A percentile compares a stretch with the other conserved stretches of the same genome.
These are phyloP conservation scores for Botryosphaeria dothidea DNA, from an alignment of 2,329 filamentous ascomycete species.

Conservation along the genomic window DNA sequence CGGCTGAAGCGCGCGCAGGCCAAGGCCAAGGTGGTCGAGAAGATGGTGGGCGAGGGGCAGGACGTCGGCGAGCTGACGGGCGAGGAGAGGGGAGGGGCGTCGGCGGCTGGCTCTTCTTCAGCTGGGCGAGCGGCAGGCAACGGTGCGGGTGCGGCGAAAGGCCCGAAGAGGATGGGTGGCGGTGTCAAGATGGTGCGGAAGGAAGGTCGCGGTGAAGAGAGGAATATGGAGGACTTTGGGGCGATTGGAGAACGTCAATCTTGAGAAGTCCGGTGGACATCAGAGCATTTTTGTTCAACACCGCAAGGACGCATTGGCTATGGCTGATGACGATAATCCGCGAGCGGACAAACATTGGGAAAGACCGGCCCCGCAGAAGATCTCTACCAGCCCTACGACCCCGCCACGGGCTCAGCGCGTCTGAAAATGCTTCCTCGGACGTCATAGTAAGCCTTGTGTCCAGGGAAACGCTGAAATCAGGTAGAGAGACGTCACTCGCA, in stretches of 20 bases:
- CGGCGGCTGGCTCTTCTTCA: background rate
- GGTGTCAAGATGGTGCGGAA: slow-evolving; percentile 22
- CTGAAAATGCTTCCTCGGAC: background rate
- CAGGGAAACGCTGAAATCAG: too few species aligned
- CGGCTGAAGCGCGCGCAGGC: slow-evolving; percentile 78
- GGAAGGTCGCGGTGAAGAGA: slow-evolving; percentile 21
- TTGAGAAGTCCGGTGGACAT: background rate
- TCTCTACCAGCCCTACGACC: background rate
- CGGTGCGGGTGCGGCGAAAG: slow-evolving; percentile 21
- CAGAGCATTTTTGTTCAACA: background rate
- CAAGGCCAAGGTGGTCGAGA: slow-evolving; percentile 83
- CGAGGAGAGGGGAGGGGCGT: background rate
- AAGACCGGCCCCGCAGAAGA: background rate
- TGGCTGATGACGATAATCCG: too few species aligned
- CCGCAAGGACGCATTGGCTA: too few species aligned
- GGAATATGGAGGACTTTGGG: slow-evolving; percentile 41
- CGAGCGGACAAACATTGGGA: background rate
- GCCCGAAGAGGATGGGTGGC: slow-evolving; percentile 20
- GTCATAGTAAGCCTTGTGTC: background rate
- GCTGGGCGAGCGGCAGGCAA: background rate
- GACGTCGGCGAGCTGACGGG: background rate
- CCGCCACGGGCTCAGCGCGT: background rate
- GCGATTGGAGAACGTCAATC: background rate
- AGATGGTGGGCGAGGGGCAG: slow-evolving; percentile 48
- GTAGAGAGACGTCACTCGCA: background rate